Conservation (phyloP, 2,329 filamentous ascomycete species). For the Amauroascus niger region DNA sequence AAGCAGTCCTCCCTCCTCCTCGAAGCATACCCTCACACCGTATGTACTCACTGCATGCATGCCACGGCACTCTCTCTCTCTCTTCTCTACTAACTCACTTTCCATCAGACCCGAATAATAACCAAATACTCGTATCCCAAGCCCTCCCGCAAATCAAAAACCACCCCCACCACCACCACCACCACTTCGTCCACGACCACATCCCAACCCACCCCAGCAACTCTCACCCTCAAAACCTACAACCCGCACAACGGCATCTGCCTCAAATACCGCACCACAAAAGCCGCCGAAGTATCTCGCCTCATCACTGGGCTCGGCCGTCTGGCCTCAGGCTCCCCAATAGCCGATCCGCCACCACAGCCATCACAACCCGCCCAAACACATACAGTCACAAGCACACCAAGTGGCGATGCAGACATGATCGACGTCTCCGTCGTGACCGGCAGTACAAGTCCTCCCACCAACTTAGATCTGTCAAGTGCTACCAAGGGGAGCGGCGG, state of each 20-base stretch:
- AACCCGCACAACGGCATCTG: conserved; percentile 71
- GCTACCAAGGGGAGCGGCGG: conserved; percentile 56
- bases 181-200: conserved; percentile 23
- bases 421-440: conserved; percentile 31
- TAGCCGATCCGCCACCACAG: conserved; percentile 20
- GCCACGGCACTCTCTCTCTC: not conserved
- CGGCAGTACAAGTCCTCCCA: conserved; percentile 28
- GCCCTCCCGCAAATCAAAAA: conserved; percentile 23
- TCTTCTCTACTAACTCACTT: conserved; percentile 2
- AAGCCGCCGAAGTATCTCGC: conserved; percentile 79
- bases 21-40: conserved; percentile 73
- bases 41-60: conserved; percentile 43
- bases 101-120: conserved; percentile 68
- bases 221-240: conserved; percentile 78
- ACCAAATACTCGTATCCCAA: conserved; percentile 71
- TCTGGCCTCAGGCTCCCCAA: conserved; percentile 57
- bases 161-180: conserved; percentile 21
- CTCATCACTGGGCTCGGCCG: conserved; percentile 67
- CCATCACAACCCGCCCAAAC: not conserved
- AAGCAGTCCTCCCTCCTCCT: conserved; percentile 76
- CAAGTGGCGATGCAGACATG: conserved; percentile 29
- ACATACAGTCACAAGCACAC: conserved; percentile 10
- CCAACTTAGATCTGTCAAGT: conserved; percentile 50
- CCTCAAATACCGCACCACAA: conserved; percentile 84
- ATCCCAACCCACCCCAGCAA: conserved; percentile 48